These are phyloP conservation scores for Ascochyta lentis DNA, from an alignment of 2,329 filamentous ascomycete species.

Conservation along the genomic window DNA sequence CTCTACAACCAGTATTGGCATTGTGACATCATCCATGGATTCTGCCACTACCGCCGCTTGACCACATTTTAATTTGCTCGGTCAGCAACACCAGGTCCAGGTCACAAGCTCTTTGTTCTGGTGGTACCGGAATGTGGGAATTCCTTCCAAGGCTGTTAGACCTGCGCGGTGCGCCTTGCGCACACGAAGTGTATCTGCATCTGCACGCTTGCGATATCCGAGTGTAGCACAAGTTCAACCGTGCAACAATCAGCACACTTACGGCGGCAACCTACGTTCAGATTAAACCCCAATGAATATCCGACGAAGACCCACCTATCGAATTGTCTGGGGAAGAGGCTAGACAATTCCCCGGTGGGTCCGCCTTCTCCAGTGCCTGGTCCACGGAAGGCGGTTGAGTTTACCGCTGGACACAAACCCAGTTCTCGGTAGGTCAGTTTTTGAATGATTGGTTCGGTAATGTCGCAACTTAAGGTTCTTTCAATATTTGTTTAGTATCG, in stretches of 20 bases:
- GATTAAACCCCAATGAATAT: not conserved
- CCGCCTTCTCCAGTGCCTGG: not conserved
- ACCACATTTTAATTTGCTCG: too few species aligned
- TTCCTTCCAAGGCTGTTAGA: not conserved
- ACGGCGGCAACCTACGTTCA: not conserved
- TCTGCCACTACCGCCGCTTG: not conserved
- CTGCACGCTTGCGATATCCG: not conserved
- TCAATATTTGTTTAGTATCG: too few species aligned
- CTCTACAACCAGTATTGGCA: not conserved
- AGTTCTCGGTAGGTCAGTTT: not conserved
- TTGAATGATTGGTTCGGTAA: not conserved
- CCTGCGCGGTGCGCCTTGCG: not conserved
- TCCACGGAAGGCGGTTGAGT: not conserved
- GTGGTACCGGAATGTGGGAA: not conserved
- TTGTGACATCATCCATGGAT: not conserved
- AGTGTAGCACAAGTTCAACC: not conserved
- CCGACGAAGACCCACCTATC: not conserved
- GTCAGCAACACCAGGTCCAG: not conserved
- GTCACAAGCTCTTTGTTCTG: not conserved
- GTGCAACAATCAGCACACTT: conserved; percentile 1
- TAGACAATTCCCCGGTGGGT: not conserved
- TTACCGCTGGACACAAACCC: not conserved
- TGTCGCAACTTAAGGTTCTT: not conserved
- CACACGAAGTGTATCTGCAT: not conserved
- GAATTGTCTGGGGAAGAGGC: not conserved